These are phyloP conservation scores for Verbena officinalis DNA, from an alignment of 257 asterid species.

Conservation along the genomic window DNA sequence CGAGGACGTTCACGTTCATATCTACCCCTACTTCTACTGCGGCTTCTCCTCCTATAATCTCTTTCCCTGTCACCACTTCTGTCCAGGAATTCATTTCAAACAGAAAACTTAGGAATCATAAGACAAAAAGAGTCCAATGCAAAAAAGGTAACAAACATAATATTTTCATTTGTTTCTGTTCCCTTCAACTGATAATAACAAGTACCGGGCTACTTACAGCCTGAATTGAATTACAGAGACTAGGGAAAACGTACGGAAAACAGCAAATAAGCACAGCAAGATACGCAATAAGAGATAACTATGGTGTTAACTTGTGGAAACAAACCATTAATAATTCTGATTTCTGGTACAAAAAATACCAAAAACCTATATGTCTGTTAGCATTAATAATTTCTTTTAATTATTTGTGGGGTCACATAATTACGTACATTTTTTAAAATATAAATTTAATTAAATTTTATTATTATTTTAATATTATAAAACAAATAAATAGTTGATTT, in stretches of 20 bases:
- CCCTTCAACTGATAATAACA: neutral
- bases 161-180: neutral
- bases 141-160: too few relatives aligned
- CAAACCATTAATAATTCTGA: neutral
- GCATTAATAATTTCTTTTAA: too few relatives aligned
- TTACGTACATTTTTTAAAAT: too few relatives aligned
- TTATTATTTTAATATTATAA: too few relatives aligned
- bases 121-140: too few relatives aligned
- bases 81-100: conserved; percentile 28
- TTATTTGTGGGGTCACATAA: too few relatives aligned
- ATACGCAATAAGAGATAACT: neutral
- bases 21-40: conserved; percentile 76
- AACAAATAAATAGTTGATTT: too few relatives aligned
- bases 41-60: conserved; percentile 73
- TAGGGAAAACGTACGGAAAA: neutral
- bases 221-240: neutral
- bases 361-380: neutral
- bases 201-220: neutral
- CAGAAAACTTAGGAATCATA: neutral
- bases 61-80: conserved; percentile 63
- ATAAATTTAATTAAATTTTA: too few relatives aligned
- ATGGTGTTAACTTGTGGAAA: neutral
- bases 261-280: neutral
- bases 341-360: too few relatives aligned
- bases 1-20: conserved; percentile 71